Evolutionary conservation across 2,329 filamentous ascomycete species (phyloP), one percentile per base, ranked within the genome.

Genomic region (Pseudogymnoascus sp.): DNA sequence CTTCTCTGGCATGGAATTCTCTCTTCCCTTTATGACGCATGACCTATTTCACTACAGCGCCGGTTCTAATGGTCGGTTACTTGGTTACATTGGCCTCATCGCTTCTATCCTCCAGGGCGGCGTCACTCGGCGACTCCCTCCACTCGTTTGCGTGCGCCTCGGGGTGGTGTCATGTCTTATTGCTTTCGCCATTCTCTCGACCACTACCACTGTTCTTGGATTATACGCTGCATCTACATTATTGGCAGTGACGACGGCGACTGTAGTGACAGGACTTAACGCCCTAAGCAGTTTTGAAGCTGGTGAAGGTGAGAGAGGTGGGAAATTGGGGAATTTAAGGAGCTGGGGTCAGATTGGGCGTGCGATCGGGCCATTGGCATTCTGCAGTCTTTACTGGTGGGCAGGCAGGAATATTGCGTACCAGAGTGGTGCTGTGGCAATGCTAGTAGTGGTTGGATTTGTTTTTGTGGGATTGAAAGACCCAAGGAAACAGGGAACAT

Each of bases 311-410:
- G 93, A 97, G 77, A 82, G 93, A 42, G 95, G 95, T 2, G 87
- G 87, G 57, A 96, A 96, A 72, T 78, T 99, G 61, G 95, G 95
- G 3, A 87, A 90, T 64, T 82, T 97, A 69, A 82, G 95, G 29
- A 86, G 82, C 69, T 86, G 81, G 86, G 93, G 95, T 5, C 95
- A 99, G 79, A 83, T 93, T 3, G 95, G 95, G 2, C 83, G 95
- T 36, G 91, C 93, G 0, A 75, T 96, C 10, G 95, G 95, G 0
- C 95, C 95, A 0, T 75, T 99, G 4, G 77, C 96, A 37, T 99
- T 99, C 73, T 97, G 95, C 66, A 91, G 91, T 60, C 80, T 99
- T 63, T 99, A 99, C 78, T 99, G 95, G 95, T 99, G 95, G 95
- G 93, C 91, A 5, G 95, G 95, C 0, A 81, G 95, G 57, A 89